phyloP scores from a whole-genome alignment of 495 filamentous ascomycete species.

The Xylaria grammica region DNA sequence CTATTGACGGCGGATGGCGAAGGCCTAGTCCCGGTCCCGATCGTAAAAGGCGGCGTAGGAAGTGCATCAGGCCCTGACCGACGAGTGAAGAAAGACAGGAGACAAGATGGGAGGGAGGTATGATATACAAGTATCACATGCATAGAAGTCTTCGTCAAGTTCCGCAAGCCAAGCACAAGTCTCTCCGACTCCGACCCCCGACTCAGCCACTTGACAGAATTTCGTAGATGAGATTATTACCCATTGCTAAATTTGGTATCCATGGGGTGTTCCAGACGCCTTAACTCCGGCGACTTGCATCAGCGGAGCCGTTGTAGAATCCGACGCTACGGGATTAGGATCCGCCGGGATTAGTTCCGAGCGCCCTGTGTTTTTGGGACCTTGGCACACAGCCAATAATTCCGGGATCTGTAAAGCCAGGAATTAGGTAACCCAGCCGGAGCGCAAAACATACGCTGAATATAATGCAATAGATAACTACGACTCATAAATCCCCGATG shows the following conservation, averaged over 20 bases:
- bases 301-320: too few relatives aligned
- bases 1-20: slow-evolving; percentile 1
- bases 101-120: neutral
- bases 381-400: neutral
- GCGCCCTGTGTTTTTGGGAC: too few relatives aligned
- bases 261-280: too few relatives aligned
- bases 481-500: neutral
- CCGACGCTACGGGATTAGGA: too few relatives aligned
- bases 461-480: too few relatives aligned
- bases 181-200: neutral
- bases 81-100: neutral
- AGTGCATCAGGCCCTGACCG: slow-evolving; percentile 11
- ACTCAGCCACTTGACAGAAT: too few relatives aligned
- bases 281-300: too few relatives aligned
- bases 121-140: neutral
- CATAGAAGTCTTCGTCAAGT: neutral
- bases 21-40: too few relatives aligned
- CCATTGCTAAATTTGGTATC: too few relatives aligned
- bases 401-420: neutral
- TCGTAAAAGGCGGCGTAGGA: slow-evolving; percentile 6
- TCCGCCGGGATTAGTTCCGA: too few relatives aligned
- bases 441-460: neutral
- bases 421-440: neutral
- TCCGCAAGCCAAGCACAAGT: neutral
- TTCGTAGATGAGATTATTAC: too few relatives aligned